phyloP scores from a whole-genome alignment of 2,329 filamentous ascomycete genomes.

The Penicillium brasilianum region DNA sequence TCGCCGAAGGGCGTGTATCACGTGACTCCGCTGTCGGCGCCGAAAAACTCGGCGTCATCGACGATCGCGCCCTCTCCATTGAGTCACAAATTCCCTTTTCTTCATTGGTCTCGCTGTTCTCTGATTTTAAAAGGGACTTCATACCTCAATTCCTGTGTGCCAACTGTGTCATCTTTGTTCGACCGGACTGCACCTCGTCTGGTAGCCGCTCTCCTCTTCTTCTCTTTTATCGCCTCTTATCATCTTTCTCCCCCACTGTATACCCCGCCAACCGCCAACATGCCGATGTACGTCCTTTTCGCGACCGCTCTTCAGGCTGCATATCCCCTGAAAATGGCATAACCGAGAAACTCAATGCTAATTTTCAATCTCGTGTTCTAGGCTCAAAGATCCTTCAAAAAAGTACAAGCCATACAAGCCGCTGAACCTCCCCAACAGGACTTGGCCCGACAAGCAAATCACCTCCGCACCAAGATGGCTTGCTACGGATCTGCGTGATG shows the following conservation, averaged over 20 bases:
- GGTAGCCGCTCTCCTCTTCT: background rate
- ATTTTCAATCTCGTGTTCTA: constrained; percentile 26
- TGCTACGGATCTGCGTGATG: constrained; percentile 85
- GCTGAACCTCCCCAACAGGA: constrained; percentile 55
- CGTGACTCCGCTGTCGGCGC: constrained; percentile 36
- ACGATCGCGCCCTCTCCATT: constrained; percentile 21
- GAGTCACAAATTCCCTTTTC: constrained; percentile 31
- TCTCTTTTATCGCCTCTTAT: constrained; percentile 28
- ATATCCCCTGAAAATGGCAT: background rate
- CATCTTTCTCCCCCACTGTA: constrained; percentile 25
- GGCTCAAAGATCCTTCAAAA: constrained; percentile 56
- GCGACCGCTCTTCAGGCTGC: background rate
- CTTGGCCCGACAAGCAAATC: constrained; percentile 83
- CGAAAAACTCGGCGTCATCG: constrained; percentile 33
- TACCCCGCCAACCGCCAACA: constrained; percentile 36
- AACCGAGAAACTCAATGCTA: background rate
- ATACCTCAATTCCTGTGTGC: background rate
- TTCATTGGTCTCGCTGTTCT: constrained; percentile 26
- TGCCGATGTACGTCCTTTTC: constrained; percentile 44
- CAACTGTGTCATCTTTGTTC: constrained; percentile 5
- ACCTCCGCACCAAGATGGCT: constrained; percentile 90
- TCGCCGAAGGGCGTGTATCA: constrained; percentile 12
- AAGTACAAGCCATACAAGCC: constrained; percentile 56
- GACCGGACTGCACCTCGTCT: constrained; percentile 15
- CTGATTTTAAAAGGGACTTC: constrained; percentile 5